Evolutionary conservation across 208 protist genomes (phyloP).

Genomic region (Wallacemonas sp.): DNA sequence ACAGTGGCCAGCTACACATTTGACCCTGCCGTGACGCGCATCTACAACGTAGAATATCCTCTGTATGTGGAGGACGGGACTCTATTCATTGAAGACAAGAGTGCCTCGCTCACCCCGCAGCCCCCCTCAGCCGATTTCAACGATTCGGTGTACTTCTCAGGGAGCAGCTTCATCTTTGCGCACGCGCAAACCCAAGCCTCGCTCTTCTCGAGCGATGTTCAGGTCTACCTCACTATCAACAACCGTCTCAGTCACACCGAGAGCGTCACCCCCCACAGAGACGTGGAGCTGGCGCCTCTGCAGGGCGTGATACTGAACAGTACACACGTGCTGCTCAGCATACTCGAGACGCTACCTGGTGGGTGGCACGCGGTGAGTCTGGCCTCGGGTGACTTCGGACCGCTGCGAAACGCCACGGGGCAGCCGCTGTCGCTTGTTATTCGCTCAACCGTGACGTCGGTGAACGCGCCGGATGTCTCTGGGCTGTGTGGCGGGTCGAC

Average conservation of each 20-base stretch:
- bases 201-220: conserved; percentile 21
- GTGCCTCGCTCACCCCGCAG: background rate
- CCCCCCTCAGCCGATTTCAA: background rate
- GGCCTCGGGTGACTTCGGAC: conserved; percentile 25
- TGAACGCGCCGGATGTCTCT: conserved; percentile 29
- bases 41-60: conserved; percentile 1
- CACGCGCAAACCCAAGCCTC: background rate
- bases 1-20: background rate
- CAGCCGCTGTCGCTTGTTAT: conserved; percentile 28
- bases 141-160: conserved; percentile 27
- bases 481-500: conserved; percentile 22
- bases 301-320: conserved; percentile 25
- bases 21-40: background rate
- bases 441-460: conserved; percentile 16
- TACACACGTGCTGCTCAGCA: conserved; percentile 24
- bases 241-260: too few species aligned
- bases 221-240: conserved; percentile 25
- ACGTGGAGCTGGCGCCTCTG: conserved; percentile 13
- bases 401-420: conserved; percentile 26
- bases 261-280: too few species aligned
- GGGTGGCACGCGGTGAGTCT: conserved; percentile 41
- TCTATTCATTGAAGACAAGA: background rate
- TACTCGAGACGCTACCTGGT: conserved; percentile 29
- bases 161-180: conserved; percentile 26
- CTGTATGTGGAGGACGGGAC: background rate